Percentiles rank a stretch among this genome's conserved stretches.
Evolutionary conservation across 2,329 filamentous ascomycete genomes (phyloP).

Genomic region (Penicillium sp.): DNA sequence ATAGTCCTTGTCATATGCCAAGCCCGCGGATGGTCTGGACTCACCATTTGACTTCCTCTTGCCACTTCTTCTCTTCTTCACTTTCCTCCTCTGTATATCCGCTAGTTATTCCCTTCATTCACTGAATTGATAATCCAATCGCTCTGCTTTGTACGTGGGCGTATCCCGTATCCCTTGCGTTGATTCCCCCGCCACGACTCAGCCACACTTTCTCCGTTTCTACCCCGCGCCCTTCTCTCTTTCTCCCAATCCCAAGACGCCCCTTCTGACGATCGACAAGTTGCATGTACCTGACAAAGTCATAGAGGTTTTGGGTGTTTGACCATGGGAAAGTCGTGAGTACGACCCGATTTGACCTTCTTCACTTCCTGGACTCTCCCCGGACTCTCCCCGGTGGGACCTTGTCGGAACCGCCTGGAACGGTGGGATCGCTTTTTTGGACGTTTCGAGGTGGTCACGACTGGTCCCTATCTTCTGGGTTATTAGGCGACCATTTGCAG

Average conservation of each 20-base stretch:
- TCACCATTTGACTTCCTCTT: not conserved
- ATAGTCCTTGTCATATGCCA: conserved; percentile 17
- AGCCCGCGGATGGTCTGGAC: conserved; percentile 22
- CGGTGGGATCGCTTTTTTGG: not conserved
- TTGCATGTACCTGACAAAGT: conserved; percentile 6
- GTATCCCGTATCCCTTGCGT: not conserved
- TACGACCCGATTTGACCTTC: conserved; percentile 11
- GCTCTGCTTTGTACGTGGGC: not conserved
- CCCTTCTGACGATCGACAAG: conserved; percentile 5
- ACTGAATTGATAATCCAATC: not conserved
- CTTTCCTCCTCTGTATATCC: not conserved
- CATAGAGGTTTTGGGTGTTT: conserved; percentile 11
- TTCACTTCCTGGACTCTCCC: conserved; percentile 1
- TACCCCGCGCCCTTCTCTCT: conserved; percentile 20
- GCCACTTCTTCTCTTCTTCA: not conserved
- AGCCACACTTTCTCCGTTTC: conserved; percentile 22
- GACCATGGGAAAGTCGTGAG: conserved; percentile 40
- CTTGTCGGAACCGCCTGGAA: conserved; percentile 4
- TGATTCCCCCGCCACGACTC: conserved; percentile 2
- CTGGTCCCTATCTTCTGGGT: not conserved
- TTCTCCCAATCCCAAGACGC: conserved; percentile 4
- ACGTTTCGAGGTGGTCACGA: not conserved
- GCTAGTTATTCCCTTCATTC: not conserved
- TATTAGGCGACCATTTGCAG: not conserved
- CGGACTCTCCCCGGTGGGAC: not conserved